Percentiles rank a stretch among this genome's conserved stretches.
These are phyloP conservation scores for Candida rishiriensis DNA, from an alignment of 805 yeast genomes.

Conservation along the genomic window DNA sequence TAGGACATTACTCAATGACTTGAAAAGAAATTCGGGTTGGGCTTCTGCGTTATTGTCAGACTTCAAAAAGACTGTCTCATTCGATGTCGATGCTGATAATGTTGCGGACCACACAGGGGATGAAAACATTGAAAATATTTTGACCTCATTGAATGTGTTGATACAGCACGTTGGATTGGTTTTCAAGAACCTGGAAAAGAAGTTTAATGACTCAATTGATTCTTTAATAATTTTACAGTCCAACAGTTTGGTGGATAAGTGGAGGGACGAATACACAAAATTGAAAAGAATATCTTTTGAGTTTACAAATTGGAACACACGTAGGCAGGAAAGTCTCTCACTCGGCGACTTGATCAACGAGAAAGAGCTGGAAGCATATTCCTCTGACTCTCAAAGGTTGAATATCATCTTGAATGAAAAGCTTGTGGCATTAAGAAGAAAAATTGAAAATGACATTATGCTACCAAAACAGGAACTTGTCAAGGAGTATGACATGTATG, in stretches of 20 bases:
- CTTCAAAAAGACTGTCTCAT: conserved; percentile 25
- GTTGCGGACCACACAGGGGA: conserved; percentile 13
- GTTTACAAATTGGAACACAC: conserved; percentile 10
- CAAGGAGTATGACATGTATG: conserved; percentile 36
- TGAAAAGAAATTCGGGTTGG: conserved; percentile 36
- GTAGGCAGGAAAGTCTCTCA: conserved; percentile 11
- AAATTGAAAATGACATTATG: conserved; percentile 35
- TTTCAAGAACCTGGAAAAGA: conserved; percentile 36
- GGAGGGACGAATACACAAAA: conserved; percentile 33
- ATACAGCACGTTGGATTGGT: conserved; percentile 48
- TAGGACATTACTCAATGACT: conserved; percentile 33
- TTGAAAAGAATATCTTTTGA: conserved; percentile 25
- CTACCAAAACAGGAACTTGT: conserved; percentile 34
- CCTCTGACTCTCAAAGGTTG: conserved; percentile 27
- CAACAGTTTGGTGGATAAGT: conserved; percentile 39
- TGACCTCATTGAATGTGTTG: conserved; percentile 45
- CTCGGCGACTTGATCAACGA: conserved; percentile 33
- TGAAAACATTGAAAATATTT: conserved; percentile 39
- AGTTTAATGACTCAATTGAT: conserved; percentile 34
- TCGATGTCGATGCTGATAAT: conserved; percentile 9
- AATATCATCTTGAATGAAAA: conserved; percentile 15
- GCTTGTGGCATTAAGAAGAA: conserved; percentile 28
- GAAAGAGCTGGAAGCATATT: conserved; percentile 25
- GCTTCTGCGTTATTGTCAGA: conserved; percentile 34
- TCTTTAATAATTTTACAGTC: conserved; percentile 32